A percentile compares a stretch with the other conserved stretches of the same genome.
Conservation (phyloP, 75 land plant species). For the Pinus taeda region DNA sequence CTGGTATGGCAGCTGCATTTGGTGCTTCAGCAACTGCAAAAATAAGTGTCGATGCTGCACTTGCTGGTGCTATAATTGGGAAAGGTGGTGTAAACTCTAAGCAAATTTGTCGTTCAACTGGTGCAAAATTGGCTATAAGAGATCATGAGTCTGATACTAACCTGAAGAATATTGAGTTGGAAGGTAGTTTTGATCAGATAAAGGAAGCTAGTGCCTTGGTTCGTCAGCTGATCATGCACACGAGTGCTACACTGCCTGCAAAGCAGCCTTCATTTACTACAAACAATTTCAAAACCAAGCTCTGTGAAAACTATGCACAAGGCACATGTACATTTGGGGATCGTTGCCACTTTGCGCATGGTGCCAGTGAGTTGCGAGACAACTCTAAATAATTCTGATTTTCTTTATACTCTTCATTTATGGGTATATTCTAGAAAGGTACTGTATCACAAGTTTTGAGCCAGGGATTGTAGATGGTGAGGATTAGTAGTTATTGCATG, state of each 20-base stretch:
- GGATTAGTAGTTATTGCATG: no score
- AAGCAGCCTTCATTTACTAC: conserved; percentile 22
- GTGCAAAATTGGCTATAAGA: conserved; percentile 66
- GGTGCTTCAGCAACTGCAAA: conserved; percentile 75
- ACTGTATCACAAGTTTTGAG: no score
- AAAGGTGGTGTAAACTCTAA: conserved; percentile 76
- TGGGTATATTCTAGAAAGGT: no score
- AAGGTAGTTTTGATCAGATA: conserved; percentile 91
- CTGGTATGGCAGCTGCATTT: conserved; percentile 57
- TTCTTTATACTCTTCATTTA: no score
- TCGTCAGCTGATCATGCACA: conserved; percentile 45
- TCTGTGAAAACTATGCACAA: conserved; percentile 78
- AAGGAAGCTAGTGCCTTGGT: conserved; percentile 88
- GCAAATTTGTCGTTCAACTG: conserved; percentile 65
- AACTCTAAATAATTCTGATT: no score
- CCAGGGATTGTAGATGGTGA: no score
- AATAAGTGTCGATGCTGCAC: conserved; percentile 78
- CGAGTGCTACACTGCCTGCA: conserved; percentile 12
- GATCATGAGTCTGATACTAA: conserved; percentile 84
- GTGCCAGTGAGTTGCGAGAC: conserved; percentile 40
- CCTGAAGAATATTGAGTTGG: conserved; percentile 82
- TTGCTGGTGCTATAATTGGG: conserved; percentile 89
- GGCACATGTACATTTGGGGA: conserved; percentile 93
- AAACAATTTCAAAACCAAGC: conserved; percentile 78
- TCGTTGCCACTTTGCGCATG: conserved; percentile 92